Conservation (phyloP, 225 moss, liverwort and hornwort genomes). For the Pseudoscleropodium purum region DNA sequence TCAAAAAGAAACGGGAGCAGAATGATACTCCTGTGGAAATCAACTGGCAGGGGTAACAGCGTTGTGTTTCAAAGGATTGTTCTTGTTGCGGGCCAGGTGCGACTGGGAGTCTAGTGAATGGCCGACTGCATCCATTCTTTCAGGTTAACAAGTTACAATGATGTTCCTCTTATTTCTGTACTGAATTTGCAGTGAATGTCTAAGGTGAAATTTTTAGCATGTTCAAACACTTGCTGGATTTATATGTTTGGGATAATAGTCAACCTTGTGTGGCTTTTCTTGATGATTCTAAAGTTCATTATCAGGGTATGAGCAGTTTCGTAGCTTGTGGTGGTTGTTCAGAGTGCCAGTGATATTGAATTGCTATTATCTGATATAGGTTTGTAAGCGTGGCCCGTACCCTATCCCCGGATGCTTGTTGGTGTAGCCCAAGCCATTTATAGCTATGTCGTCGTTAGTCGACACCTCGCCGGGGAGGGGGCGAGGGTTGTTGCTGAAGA, state of each 20-base stretch:
- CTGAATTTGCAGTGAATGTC: not conserved
- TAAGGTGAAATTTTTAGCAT: not conserved
- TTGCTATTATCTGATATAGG: constrained; percentile 12
- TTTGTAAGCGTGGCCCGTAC: constrained; percentile 30
- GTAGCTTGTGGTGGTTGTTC: not conserved
- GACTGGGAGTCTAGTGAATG: constrained; percentile 59
- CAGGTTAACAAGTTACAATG: constrained; percentile 21
- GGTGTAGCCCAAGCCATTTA: constrained; percentile 34
- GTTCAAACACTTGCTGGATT: not conserved
- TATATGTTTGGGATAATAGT: not conserved
- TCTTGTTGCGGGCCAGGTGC: constrained; percentile 39
- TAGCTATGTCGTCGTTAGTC: constrained; percentile 29
- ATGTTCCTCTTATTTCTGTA: not conserved
- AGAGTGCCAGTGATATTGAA: not conserved
- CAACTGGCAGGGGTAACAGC: not conserved
- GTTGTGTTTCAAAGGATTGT: not conserved
- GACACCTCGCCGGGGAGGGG: constrained; percentile 23
- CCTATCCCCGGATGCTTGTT: constrained; percentile 39
- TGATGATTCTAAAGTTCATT: not conserved
- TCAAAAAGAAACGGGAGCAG: constrained; percentile 58
- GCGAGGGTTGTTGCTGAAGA: constrained; percentile 26
- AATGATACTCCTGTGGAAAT: constrained; percentile 22
- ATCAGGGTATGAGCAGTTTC: not conserved
- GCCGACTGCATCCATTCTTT: constrained; percentile 61
- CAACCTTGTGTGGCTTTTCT: not conserved